phyloP scores from a whole-genome alignment of 2,329 filamentous ascomycete genomes.

The Exophiala bonariae region DNA sequence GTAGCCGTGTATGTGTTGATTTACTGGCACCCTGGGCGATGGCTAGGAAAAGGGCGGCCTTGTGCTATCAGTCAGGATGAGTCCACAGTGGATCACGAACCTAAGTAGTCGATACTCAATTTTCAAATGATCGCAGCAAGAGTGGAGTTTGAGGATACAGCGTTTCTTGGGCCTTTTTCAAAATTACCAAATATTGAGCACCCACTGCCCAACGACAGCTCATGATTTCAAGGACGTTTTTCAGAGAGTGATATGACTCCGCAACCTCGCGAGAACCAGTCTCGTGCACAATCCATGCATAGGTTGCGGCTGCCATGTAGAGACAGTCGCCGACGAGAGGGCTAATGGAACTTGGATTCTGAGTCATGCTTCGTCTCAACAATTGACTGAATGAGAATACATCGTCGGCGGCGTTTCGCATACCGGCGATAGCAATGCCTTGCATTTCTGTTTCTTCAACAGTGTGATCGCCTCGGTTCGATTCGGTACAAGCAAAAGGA shows the following conservation, averaged over 20 bases:
- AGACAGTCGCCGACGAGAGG: constrained; percentile 33
- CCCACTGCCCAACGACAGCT: constrained; percentile 27
- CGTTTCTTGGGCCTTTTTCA: constrained; percentile 21
- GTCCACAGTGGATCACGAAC: too few relatives aligned
- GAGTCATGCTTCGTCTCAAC: constrained; percentile 14
- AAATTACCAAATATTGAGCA: constrained; percentile 27
- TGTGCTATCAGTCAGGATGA: too few relatives aligned
- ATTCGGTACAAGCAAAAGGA: constrained; percentile 34
- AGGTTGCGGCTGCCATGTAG: constrained; percentile 37
- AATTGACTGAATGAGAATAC: constrained; percentile 21
- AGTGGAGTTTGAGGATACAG: constrained; percentile 14
- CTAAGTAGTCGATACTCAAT: too few relatives aligned
- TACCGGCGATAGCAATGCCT: constrained; percentile 31
- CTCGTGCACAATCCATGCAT: constrained; percentile 35
- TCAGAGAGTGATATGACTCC: constrained; percentile 19
- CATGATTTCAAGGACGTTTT: constrained; percentile 22
- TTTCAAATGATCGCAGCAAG: not conserved
- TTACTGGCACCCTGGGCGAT: constrained; percentile 47
- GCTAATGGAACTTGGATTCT: constrained; percentile 22
- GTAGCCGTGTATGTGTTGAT: constrained; percentile 49
- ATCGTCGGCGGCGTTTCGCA: constrained; percentile 22
- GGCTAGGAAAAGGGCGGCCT: constrained; percentile 16
- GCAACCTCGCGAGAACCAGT: constrained; percentile 27
- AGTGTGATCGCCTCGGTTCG: constrained; percentile 28
- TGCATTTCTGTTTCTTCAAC: constrained; percentile 38